These are phyloP conservation scores for Pleurotus sapidus DNA, from an alignment of 768 basidiomycete species.

Conservation along the genomic window DNA sequence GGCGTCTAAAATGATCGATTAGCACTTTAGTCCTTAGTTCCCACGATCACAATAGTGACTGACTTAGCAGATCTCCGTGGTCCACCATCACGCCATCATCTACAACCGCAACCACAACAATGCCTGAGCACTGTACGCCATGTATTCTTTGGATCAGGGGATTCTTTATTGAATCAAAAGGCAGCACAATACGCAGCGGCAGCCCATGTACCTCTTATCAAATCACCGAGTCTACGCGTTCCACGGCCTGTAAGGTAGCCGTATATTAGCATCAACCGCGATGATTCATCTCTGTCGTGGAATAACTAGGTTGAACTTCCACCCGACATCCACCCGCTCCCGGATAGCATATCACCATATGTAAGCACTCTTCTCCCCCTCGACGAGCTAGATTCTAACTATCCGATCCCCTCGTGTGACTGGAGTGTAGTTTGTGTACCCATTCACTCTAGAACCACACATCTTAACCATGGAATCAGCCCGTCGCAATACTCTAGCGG, in stretches of 20 bases:
- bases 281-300: background rate
- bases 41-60: too few relatives aligned
- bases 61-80: too few relatives aligned
- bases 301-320: constrained; percentile 72
- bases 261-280: background rate
- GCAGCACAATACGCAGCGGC: constrained; percentile 78
- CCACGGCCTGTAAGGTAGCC: constrained; percentile 63
- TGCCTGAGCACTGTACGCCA: constrained; percentile 11
- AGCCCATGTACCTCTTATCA: constrained; percentile 79
- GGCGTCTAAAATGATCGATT: too few relatives aligned
- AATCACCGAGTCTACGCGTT: constrained; percentile 87
- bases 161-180: background rate
- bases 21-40: too few relatives aligned
- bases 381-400: background rate
- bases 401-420: constrained; percentile 1
- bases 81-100: too few relatives aligned
- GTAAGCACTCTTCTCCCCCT: constrained; percentile 35
- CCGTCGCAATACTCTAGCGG: constrained; percentile 61
- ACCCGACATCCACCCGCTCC: constrained; percentile 91
- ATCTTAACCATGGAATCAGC: constrained; percentile 74
- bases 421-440: constrained; percentile 81
- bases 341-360: constrained; percentile 86
- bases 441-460: constrained; percentile 90
- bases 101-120: background rate
- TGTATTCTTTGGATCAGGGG: background rate